Percentiles rank a stretch among this genome's conserved stretches.
Conservation (phyloP, 208 protist genomes). For the Phytomonas sp. region DNA sequence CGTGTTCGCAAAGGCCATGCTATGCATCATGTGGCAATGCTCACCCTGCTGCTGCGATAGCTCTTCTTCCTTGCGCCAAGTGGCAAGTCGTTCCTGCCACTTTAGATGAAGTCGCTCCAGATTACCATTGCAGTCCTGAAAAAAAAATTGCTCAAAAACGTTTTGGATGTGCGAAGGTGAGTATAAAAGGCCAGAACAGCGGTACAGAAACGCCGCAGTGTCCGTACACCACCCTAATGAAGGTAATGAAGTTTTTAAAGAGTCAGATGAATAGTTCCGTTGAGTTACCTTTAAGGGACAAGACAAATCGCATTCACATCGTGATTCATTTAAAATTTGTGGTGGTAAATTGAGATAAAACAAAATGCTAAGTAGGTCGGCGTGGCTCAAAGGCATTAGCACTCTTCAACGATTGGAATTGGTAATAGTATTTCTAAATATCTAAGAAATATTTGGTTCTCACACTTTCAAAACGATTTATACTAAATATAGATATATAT, state of each 20-base stretch:
- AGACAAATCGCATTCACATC: background rate
- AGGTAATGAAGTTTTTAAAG: background rate
- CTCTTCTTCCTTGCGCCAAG: background rate
- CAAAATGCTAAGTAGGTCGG: background rate
- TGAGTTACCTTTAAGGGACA: background rate
- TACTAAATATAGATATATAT: background rate
- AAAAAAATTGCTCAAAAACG: background rate
- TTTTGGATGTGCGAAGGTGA: background rate
- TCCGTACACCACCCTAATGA: background rate
- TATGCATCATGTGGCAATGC: background rate
- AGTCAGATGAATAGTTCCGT: background rate
- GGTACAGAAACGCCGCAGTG: background rate
- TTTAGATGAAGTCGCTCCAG: background rate
- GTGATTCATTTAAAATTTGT: background rate
- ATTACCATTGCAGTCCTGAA: background rate
- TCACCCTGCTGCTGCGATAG: background rate
- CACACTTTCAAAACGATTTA: background rate
- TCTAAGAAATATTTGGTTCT: background rate
- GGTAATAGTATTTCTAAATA: background rate
- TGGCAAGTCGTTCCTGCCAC: background rate
- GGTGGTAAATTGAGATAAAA: background rate
- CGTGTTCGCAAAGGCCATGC: background rate
- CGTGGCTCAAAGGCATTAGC: background rate
- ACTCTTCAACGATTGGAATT: background rate
- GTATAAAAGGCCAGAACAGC: background rate